Base-by-base conservation (phyloP, 148 eudicot genomes). In the Spergularia marina region DNA sequence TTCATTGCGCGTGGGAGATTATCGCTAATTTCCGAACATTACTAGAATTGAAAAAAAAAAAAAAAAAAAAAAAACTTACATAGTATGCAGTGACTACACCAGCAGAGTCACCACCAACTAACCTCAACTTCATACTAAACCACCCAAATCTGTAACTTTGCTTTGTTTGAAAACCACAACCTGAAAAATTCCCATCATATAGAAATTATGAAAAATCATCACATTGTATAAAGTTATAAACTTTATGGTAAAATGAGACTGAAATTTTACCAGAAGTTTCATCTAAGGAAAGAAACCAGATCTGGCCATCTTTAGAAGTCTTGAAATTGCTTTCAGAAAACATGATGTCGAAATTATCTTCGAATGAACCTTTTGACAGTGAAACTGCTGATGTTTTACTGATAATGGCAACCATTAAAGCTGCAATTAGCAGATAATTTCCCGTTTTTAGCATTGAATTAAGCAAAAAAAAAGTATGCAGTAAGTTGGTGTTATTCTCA, bases 81-180 rank as follows among this genome's bases (percentile, higher is more conserved):
- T 91, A 96, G 41, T 88, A 96, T 71, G 99, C 98, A 30, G 99
- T 96, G 71, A 96, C 99, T 14, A 96, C 89, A 41, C 99, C 99
- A 54, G 99, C 97, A 64, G 99, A 91, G 71, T 96, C 91, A 41
- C 91, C 93, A 71, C 90, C 99, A 10, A 89, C 99, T 52, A 96
- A 80, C 68, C 86, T 96, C 18, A 96, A 78, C 83, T 86, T 96
- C 99, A 96, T 96, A 81, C 98, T 96, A 71, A 92, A 96, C 98
- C 98, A 96, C 65, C 99, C 99, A 82, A 92, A 96, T 91, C 94
- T 86, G 74, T 89, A 96, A 55, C 74, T 92, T 70, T 96, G 86
- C 77, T 91, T 96, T 65, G 99, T 92, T 73, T 84, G 88, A 75
- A 92, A 96, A 77, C 99, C 99, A 80, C 98, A 92, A 13, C 99